A percentile compares a stretch with the other conserved stretches of the same genome.
phyloP scores from a whole-genome alignment of 73 alveolate genomes.

The Paramecium octaurelia region DNA sequence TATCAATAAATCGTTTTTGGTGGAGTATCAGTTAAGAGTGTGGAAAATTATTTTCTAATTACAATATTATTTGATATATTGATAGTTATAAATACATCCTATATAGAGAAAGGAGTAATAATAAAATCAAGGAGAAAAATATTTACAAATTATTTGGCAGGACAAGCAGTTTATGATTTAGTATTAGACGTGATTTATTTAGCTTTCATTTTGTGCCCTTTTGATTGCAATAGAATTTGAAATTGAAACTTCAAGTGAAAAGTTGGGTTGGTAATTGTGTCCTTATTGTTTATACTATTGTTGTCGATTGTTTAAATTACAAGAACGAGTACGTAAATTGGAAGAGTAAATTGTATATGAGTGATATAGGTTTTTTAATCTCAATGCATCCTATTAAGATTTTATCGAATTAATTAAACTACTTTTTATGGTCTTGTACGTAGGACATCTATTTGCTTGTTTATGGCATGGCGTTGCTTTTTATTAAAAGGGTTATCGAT shows the following conservation, averaged over 20 bases:
- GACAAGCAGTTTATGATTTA: slow-evolving; percentile 66
- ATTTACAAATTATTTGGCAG: slow-evolving; percentile 63
- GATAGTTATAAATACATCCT: slow-evolving; percentile 72
- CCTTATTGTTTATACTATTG: slow-evolving; percentile 64
- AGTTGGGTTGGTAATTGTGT: slow-evolving; percentile 41
- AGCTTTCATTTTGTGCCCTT: neutral
- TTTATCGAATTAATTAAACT: slow-evolving; percentile 36
- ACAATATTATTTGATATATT: slow-evolving; percentile 60
- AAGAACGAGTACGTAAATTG: slow-evolving; percentile 62
- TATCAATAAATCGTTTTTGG: neutral
- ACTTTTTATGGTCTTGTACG: slow-evolving; percentile 35
- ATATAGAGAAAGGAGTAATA: slow-evolving; percentile 70
- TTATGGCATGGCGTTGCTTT: slow-evolving; percentile 65
- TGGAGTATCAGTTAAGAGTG: neutral
- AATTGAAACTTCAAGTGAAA: slow-evolving; percentile 64
- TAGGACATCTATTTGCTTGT: slow-evolving; percentile 76
- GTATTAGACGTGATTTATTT: slow-evolving; percentile 40
- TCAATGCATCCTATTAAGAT: slow-evolving; percentile 1
- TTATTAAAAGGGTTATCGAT: slow-evolving; percentile 43
- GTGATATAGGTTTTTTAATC: neutral
- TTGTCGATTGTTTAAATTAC: slow-evolving; percentile 69
- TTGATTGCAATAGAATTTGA: slow-evolving; percentile 4
- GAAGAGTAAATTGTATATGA: slow-evolving; percentile 68
- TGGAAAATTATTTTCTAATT: neutral
- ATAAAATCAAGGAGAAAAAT: slow-evolving; percentile 69